Evolutionary conservation across 2,329 filamentous ascomycete genomes (phyloP).

Genomic region (Xylaria sp.): DNA sequence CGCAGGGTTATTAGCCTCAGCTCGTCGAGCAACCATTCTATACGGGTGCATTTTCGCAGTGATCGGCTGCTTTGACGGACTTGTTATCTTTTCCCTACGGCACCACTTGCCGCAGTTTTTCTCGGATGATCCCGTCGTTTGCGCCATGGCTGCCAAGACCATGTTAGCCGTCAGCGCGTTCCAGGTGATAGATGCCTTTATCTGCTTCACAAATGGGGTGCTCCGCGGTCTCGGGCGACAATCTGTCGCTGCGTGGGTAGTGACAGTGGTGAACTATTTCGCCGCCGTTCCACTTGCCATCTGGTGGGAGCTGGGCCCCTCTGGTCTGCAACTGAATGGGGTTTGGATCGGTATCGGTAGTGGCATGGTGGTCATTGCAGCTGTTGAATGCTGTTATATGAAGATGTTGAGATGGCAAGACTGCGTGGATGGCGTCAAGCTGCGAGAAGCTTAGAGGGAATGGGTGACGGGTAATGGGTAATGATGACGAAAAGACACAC

Average conservation of each 20-base stretch:
- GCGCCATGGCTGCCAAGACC: constrained; percentile 45
- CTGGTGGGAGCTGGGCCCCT: constrained; percentile 52
- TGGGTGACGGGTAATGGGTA: too few relatives aligned
- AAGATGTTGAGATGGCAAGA: constrained; percentile 48
- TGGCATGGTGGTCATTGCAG: constrained; percentile 49
- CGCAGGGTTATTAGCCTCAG: constrained; percentile 47
- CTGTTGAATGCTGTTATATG: constrained; percentile 50
- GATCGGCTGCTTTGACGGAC: constrained; percentile 50
- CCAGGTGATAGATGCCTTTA: constrained; percentile 51
- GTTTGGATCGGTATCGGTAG: constrained; percentile 51
- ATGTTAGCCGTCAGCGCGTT: constrained; percentile 49
- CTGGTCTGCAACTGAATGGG: constrained; percentile 47
- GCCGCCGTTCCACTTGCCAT: constrained; percentile 52
- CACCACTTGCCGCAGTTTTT: constrained; percentile 47
- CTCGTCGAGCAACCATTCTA: constrained; percentile 47
- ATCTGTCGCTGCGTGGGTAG: constrained; percentile 51
- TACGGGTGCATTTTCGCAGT: constrained; percentile 49
- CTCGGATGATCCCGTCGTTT: constrained; percentile 47
- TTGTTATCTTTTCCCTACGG: constrained; percentile 47
- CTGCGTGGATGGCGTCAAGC: constrained; percentile 47
- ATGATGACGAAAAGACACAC: not conserved
- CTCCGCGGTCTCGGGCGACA: constrained; percentile 54
- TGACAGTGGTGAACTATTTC: constrained; percentile 52
- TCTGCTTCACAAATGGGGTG: constrained; percentile 52
- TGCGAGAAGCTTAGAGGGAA: constrained; percentile 42